Evolutionary conservation across 768 basidiomycete genomes (phyloP).

Genomic region (Boletus reticulatus): DNA sequence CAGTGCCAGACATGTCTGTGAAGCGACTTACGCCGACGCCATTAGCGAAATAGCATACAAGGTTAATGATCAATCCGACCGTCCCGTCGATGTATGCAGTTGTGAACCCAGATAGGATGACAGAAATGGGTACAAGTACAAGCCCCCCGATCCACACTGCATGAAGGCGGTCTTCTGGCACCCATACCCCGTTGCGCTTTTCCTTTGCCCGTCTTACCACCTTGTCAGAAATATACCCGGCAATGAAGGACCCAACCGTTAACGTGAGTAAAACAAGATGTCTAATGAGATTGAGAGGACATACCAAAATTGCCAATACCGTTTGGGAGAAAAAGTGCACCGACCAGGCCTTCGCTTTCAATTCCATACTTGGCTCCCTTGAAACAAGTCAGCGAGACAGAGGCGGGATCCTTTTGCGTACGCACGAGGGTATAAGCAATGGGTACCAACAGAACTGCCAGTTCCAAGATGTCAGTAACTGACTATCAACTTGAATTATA

Average conservation of each 20-base stretch:
- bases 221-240: slow-evolving; percentile 58
- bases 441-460: slow-evolving; percentile 49
- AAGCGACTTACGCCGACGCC: slow-evolving; percentile 55
- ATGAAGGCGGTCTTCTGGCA: slow-evolving; percentile 67
- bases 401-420: not conserved
- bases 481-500: not conserved
- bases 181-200: slow-evolving; percentile 54
- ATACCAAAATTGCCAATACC: slow-evolving; percentile 27
- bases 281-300: not conserved
- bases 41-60: slow-evolving; percentile 59
- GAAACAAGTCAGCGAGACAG: not conserved
- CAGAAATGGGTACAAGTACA: slow-evolving; percentile 51
- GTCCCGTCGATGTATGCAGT: slow-evolving; percentile 49
- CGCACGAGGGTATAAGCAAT: slow-evolving; percentile 66
- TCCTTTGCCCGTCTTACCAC: slow-evolving; percentile 48
- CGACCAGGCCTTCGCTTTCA: slow-evolving; percentile 20
- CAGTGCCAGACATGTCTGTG: not conserved
- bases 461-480: not conserved
- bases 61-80: slow-evolving; percentile 47
- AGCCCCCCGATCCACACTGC: slow-evolving; percentile 46
- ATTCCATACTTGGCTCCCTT: slow-evolving; percentile 48
- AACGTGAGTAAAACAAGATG: not conserved
- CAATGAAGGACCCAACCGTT: slow-evolving; percentile 57
- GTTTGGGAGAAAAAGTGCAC: slow-evolving; percentile 24
- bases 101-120: slow-evolving; percentile 48